Percentiles rank a stretch among this genome's conserved stretches.
phyloP scores from a whole-genome alignment of 805 yeast genomes.

The Candida montana region DNA sequence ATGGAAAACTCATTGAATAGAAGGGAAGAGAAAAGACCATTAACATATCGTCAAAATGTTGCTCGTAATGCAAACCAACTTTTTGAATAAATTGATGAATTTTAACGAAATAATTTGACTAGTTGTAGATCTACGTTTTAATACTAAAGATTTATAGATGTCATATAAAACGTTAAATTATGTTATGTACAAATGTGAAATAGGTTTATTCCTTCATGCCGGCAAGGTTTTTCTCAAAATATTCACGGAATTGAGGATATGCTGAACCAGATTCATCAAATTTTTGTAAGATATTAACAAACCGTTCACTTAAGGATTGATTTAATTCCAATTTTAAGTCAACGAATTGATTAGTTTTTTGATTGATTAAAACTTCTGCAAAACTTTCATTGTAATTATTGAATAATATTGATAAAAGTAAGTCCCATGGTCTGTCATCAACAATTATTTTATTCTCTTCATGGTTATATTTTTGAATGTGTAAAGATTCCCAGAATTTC shows the following conservation, averaged over 20 bases:
- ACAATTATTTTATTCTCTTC: slow-evolving; percentile 2
- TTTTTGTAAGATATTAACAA: slow-evolving; percentile 8
- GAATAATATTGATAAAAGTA: slow-evolving; percentile 9
- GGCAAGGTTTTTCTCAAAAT: background rate
- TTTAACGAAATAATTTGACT: too few relatives aligned
- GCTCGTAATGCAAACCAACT: slow-evolving; percentile 23
- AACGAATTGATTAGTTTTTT: slow-evolving; percentile 8
- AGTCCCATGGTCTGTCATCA: slow-evolving; percentile 22
- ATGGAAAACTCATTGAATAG: slow-evolving; percentile 22
- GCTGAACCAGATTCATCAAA: slow-evolving; percentile 12
- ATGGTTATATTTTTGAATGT: background rate
- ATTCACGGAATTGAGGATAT: slow-evolving; percentile 12
- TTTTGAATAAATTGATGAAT: slow-evolving; percentile 7
- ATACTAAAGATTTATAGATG: too few relatives aligned
- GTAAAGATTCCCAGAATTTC: slow-evolving; percentile 16
- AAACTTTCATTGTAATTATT: slow-evolving; percentile 15
- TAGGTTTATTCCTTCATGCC: too few relatives aligned
- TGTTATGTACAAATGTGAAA: too few relatives aligned
- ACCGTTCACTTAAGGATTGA: slow-evolving; percentile 2
- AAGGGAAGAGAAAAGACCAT: slow-evolving; percentile 11
- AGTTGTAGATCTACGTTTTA: too few relatives aligned
- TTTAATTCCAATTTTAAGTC: slow-evolving; percentile 4
- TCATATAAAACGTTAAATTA: too few relatives aligned
- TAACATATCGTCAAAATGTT: slow-evolving; percentile 17
- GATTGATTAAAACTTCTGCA: slow-evolving; percentile 13